phyloP scores from a whole-genome alignment of 192 early-diverging fungal species.

The Dimargaris cristalligena region DNA sequence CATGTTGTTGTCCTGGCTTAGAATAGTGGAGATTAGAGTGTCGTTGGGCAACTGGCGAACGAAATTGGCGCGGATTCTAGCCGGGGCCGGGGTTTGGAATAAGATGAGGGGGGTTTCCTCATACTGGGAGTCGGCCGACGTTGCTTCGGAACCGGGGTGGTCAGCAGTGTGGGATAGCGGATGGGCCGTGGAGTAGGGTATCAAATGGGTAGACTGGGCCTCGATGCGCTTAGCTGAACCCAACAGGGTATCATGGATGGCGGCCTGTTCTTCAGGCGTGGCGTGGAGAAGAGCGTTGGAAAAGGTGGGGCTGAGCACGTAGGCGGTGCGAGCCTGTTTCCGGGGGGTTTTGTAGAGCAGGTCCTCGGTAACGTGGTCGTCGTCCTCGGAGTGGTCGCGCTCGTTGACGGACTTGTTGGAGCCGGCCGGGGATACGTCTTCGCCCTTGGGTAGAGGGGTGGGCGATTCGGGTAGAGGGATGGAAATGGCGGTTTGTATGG shows the following conservation, averaged over 20 bases:
- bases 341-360: neutral
- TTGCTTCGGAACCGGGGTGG: no score
- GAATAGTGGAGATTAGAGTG: neutral
- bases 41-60: no score
- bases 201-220: no score
- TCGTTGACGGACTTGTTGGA: neutral
- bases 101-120: neutral
- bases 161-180: neutral
- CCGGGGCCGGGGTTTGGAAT: slow-evolving; percentile 3
- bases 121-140: no score
- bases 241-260: neutral
- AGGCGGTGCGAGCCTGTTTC: neutral
- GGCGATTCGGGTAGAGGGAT: no score
- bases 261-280: neutral
- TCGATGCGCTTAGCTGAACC: no score
- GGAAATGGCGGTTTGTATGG: neutral
- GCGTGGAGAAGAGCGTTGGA: neutral
- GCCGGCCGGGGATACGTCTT: neutral
- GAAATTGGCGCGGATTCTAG: no score
- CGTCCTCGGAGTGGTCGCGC: neutral
- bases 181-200: neutral
- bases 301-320: neutral
- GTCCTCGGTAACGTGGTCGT: neutral
- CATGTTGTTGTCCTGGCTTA: neutral
- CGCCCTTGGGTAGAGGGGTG: no score